Base-by-base conservation (phyloP, 2,329 filamentous ascomycete species). In the Colletotrichum destructivum region DNA sequence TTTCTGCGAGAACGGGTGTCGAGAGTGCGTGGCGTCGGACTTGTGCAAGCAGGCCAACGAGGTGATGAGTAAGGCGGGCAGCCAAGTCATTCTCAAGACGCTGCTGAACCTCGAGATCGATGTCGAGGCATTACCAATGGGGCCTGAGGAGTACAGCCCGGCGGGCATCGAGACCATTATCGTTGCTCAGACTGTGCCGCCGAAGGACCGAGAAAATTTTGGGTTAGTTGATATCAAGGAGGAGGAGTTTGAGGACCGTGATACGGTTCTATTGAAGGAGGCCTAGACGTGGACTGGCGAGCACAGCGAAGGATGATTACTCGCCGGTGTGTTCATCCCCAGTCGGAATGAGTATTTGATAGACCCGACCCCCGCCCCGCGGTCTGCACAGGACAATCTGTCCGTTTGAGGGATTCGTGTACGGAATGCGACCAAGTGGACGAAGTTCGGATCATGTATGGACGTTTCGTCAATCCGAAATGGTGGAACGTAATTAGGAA, bases 61-160 rank as follows among this genome's bases (percentile, higher is more conserved):
- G 77, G 95, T 98, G 12, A 96, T 98, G 92, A 96, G 93, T 78
- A 98, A 98, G 82, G 94, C 92, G 0, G 96, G 96, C 0, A 92
- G 93, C 9, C 90, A 89, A 67, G 95, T 98, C 31, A 91, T 98
- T 40, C 83, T 98, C 69, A 93, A 92, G 82, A 90, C 88, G 73
- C 79, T 98, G 66, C 80, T 98, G 63, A 92, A 92, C 23, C 86
- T 91, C 80, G 90, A 95, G 40, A 93, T 98, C 67, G 94, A 98
- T 81, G 83, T 97, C 4, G 94, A 97, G 49, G 85, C 87, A n/a
- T 81, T 98, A 78, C 95, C 95, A 0, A 96, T 95, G 91, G 95
- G 95, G 0, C 91, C 92, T 2, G 94, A 96, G 75, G 87, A 91
- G 72, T 86, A 89, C 66, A 88, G 88, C 21, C 92, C 91, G 0